Base-by-base conservation (phyloP, 192 early-diverging fungal species). In the Powellomyces hirtus region DNA sequence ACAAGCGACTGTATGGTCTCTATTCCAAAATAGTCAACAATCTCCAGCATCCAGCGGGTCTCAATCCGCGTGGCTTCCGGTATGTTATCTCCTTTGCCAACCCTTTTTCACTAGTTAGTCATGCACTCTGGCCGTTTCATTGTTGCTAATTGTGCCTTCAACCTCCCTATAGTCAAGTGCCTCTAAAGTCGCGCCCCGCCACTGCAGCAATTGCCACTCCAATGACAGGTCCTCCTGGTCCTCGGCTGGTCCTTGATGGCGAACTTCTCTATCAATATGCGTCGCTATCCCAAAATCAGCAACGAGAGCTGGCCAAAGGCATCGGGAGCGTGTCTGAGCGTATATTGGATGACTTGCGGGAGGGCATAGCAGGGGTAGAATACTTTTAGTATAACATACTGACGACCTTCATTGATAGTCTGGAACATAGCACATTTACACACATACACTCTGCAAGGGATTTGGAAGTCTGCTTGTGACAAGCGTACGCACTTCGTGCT, bases 51-150 rank as follows among this genome's bases (percentile, higher is more conserved):
- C 70, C 85, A 30, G 94, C 92, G 16, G 96, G 94, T 2, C 73
- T 99, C 57, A 98, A 99, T 64, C 96, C 97, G 7, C 81, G 95
- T 38, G 94, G 91, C 22, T 98, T 83, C 70, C 84, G 95, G 77
- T 85, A 82, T n/a, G 51, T 59, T 31, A 59, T 26, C 33, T 42
- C 40, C 10, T 26, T 33, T 59, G 11, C 57, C 46, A 24, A 37
- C 18, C 20, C 29, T 20, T 36, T n/a, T 44, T 10, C 40, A 10
- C 40, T 44, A n/a, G 26, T 53, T 18, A 14, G 24, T 53, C 51
- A 53, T 22, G 18, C 51, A 8, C 51, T 14, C 10, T 42, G 40
- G 40, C 18, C 10, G 40, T 16, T 49, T 2, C 18, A 5, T 33
- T 20, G 8, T 50, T 51, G 63, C 27, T 46, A 51, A 66, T 46